A percentile compares a stretch with the other conserved stretches of the same genome.
These are phyloP conservation scores for Magnaporthiopsis incrustans DNA, from an alignment of 2,329 filamentous ascomycete species.

Conservation along the genomic window DNA sequence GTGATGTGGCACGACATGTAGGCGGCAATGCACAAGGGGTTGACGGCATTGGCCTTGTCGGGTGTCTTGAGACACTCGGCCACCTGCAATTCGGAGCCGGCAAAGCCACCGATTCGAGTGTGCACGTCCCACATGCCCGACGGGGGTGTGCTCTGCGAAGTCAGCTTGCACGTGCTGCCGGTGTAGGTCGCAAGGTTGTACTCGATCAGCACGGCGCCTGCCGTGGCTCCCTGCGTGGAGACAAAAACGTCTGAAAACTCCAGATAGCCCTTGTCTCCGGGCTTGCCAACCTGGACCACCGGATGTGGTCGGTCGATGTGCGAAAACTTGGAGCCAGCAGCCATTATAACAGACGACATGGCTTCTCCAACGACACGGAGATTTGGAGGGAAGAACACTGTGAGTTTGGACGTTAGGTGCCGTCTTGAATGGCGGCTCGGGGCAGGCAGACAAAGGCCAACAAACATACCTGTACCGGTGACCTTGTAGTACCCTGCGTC, in stretches of 20 bases:
- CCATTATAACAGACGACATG: slow-evolving; percentile 42
- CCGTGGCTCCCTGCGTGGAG: slow-evolving; percentile 53
- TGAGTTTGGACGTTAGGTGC: slow-evolving; percentile 19
- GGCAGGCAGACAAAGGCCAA: not conserved
- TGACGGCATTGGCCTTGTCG: slow-evolving; percentile 11
- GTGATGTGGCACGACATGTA: slow-evolving; percentile 32
- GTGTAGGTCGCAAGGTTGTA: slow-evolving; percentile 49
- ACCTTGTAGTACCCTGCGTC: slow-evolving; percentile 58
- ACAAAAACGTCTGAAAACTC: slow-evolving; percentile 66
- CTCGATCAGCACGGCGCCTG: slow-evolving; percentile 61
- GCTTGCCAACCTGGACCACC: slow-evolving; percentile 55
- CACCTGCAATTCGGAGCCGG: slow-evolving; percentile 59
- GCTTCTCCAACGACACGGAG: slow-evolving; percentile 52
- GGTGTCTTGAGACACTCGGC: slow-evolving; percentile 54
- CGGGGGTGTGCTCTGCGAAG: slow-evolving; percentile 27
- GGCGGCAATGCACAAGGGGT: slow-evolving; percentile 26
- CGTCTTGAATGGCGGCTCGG: not conserved
- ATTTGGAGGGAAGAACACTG: slow-evolving; percentile 37
- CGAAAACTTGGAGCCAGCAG: slow-evolving; percentile 48
- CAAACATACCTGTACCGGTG: slow-evolving; percentile 23
- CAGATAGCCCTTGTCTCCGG: slow-evolving; percentile 52
- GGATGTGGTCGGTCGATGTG: slow-evolving; percentile 49
- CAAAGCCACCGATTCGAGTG: slow-evolving; percentile 59
- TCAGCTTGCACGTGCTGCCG: slow-evolving; percentile 13
- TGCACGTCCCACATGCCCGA: slow-evolving; percentile 65